phyloP scores from a whole-genome alignment of 306 rosid species.

The Senna siamea region DNA sequence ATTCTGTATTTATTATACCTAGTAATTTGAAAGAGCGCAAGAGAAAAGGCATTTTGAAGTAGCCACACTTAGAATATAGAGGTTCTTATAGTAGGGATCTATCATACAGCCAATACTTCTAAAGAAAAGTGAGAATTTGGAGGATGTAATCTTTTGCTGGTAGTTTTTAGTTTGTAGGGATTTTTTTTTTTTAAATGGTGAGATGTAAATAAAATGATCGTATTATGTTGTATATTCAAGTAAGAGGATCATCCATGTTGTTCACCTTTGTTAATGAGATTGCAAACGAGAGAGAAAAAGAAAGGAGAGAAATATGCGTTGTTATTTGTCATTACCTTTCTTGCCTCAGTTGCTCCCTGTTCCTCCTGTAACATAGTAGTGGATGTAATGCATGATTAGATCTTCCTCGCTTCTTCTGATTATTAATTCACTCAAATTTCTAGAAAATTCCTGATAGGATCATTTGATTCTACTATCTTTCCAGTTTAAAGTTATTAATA shows the following conservation, averaged over 20 bases:
- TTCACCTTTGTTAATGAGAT: constrained; percentile 43
- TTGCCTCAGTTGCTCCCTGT: no score
- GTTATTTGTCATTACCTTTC: no score
- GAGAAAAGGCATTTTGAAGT: constrained; percentile 55
- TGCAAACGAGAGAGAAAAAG: background rate
- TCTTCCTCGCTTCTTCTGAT: background rate
- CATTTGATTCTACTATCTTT: background rate
- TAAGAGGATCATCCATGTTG: background rate
- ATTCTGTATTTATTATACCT: constrained; percentile 85
- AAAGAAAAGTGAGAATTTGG: constrained; percentile 38
- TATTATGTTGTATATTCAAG: no score
- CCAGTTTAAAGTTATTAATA: background rate
- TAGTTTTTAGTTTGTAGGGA: constrained; percentile 36
- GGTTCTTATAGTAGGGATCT: constrained; percentile 44
- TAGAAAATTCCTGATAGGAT: background rate
- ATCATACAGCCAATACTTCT: constrained; percentile 42
- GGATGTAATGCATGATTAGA: constrained; percentile 21
- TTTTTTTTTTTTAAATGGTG: no score
- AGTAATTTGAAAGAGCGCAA: constrained; percentile 63
- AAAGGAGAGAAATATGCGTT: background rate
- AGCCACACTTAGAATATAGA: constrained; percentile 34
- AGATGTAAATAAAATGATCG: no score
- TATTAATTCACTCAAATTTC: background rate
- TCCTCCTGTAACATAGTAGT: no score
- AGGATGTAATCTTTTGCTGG: constrained; percentile 39